Evolutionary conservation across 2,329 filamentous ascomycete species (phyloP), one percentile per base, ranked within the genome.

Genomic region (Calonectria pseudoturangicola): DNA sequence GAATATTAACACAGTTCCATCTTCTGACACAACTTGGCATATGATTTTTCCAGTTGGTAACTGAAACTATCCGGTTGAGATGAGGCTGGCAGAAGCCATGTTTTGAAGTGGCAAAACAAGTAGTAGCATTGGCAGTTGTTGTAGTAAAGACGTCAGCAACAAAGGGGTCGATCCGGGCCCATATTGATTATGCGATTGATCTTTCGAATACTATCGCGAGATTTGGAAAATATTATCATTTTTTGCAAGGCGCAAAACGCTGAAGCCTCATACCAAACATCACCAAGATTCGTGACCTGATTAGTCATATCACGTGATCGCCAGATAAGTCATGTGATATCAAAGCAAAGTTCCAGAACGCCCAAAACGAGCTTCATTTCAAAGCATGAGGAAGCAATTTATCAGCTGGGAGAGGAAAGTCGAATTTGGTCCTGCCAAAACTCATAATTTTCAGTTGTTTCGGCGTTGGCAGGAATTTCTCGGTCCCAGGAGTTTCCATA

Each of bases 401-500:
- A 39, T 67, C 47, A 50, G 56, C 69, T 10, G 21, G 21, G 30
- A 66, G n/a, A 21, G 30, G 15, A 39, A 18, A 48, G 18, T 2
- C 13, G 58, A 47, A 18, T 25, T 51, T 33, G 15, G 2, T 18
- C 13, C 33, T 9, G 25, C n/a, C 18, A 18, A 36, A 50, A 9
- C 4, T 28, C 21, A 8, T 18, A 21, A 47, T 60, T 43, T 62
- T 50, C 41, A 30, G 50, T 41, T 39, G 62, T 25, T 25, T 15
- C n/a, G 48, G 39, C 27, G 68, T 25, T 18, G 62, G 12, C 25
- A 21, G 25, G 25, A n/a, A 50, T n/a, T 41, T 33, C 18, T 48
- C 50, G 33, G 13, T 12, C 41, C 33, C 12, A 12, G n/a, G 33
- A 51, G 25, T 21, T 71, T 25, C 18, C 71, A 66, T 83, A 83